Evolutionary conservation across 2,329 filamentous ascomycete genomes (phyloP), one percentile per base, ranked within the genome.

Genomic region (Colletotrichum tabaci): DNA sequence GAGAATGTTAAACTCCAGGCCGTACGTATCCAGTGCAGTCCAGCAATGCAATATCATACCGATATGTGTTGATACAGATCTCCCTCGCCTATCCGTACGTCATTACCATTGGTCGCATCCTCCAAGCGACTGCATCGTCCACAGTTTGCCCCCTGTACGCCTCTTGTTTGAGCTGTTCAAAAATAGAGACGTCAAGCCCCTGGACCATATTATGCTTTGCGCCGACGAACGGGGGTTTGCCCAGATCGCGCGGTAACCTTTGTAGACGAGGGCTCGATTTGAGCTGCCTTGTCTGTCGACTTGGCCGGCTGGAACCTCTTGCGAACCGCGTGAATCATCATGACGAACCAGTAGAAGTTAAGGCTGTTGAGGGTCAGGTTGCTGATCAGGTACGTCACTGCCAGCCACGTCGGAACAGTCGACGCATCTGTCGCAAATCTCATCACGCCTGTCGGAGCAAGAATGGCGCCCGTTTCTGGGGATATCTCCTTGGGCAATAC

Each of bases 281-380:
- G 26, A 13, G 35, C 40, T 15, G 18, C 40, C 52, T 49, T 68
- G 5, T 67, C 71, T 26, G 40, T 53, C 40, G 38, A 35, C 61
- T 70, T 80, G 61, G 74, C 72, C 42, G 60, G 74, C 62, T 66
- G 74, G 78, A 96, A 96, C 35, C 94, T 87, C 84, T 93, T 95
- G 71, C 91, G 87, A 15, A 96, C 90, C 10, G 94, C 93, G 71
- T 90, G 87, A 73, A 97, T 91, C 94, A 97, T 97, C 87, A 94
- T 94, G 77, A 90, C 86, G 79, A 96, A 96, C 94, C 94, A 97
- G 82, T 92, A 93, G 77, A 93, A 91, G 82, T 97, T 97, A 63
- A 97, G 84, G 15, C 88, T 86, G 78, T 95, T 96, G 35, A 97
- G 87, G 0, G 89, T 88, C 23, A 94, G 65, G 80, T 96, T 96